Conservation (phyloP, 768 basidiomycete species). For the Sporobolomyces roseus region DNA sequence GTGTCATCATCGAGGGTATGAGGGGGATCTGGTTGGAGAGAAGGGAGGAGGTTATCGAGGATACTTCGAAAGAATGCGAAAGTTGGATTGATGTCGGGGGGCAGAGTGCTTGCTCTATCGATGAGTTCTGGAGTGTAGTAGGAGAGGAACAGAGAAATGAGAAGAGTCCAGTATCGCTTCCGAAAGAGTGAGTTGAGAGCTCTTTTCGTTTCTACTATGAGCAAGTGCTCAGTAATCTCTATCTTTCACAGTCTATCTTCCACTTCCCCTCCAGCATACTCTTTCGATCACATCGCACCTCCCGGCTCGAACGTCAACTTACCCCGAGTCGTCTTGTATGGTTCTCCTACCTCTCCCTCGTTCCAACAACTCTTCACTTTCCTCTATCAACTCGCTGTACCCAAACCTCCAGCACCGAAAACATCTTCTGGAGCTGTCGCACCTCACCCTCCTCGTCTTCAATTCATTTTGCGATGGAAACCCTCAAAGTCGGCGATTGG, state of each 20-base stretch:
- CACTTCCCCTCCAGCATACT: conserved; percentile 51
- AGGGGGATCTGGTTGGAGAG: conserved; percentile 16
- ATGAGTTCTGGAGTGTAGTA: conserved; percentile 58
- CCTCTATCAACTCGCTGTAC: conserved; percentile 49
- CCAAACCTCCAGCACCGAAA: conserved; percentile 45
- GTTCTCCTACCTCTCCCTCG: conserved; percentile 60
- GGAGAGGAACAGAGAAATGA: conserved; percentile 59
- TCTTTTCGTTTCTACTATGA: background rate
- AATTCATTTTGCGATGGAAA: conserved; percentile 38
- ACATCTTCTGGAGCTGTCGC: conserved; percentile 52
- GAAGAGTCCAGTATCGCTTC: conserved; percentile 34
- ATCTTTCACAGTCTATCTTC: background rate
- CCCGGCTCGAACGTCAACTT: conserved; percentile 40
- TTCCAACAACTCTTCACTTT: conserved; percentile 69
- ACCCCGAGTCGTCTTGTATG: conserved; percentile 71
- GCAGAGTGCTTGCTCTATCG: conserved; percentile 54
- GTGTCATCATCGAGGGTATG: conserved; percentile 42
- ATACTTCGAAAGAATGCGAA: conserved; percentile 37
- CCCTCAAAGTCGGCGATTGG: background rate
- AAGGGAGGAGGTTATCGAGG: background rate
- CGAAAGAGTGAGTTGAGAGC: background rate
- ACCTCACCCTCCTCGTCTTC: conserved; percentile 42
- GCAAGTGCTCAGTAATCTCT: background rate
- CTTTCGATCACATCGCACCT: conserved; percentile 70
- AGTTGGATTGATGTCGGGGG: conserved; percentile 45